Percentiles rank a stretch among this genome's conserved stretches.
Conservation (phyloP, 108 stramenopile genomes). For the Skeletonema potamos region DNA sequence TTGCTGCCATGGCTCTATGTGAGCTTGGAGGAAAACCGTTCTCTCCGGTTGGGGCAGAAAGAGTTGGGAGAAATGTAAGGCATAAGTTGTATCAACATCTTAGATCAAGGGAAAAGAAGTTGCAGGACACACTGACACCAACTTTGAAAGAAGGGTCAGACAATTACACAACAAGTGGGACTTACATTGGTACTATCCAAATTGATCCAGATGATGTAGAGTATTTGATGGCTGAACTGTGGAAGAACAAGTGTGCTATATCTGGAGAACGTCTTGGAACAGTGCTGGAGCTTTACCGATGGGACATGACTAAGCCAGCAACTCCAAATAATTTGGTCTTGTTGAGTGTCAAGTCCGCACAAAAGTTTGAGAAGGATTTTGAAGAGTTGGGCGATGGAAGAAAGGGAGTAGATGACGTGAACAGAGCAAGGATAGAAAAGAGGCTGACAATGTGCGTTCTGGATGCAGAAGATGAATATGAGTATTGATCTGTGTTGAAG, state of each 20-base stretch:
- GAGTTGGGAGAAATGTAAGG: conserved; percentile 80
- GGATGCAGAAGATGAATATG: conserved; percentile 34
- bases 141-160: conserved; percentile 12
- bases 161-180: conserved; percentile 14
- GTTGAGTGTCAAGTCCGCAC: conserved; percentile 59
- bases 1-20: conserved; percentile 89
- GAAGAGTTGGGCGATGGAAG: conserved; percentile 49
- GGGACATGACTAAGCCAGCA: conserved; percentile 69
- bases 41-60: conserved; percentile 75
- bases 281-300: conserved; percentile 69
- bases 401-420: conserved; percentile 31
- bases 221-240: conserved; percentile 79
- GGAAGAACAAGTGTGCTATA: conserved; percentile 82
- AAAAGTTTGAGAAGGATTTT: conserved; percentile 58
- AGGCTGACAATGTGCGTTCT: conserved; percentile 43
- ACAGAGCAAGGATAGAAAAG: conserved; percentile 43
- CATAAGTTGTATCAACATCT: conserved; percentile 73
- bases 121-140: conserved; percentile 34
- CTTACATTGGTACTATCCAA: conserved; percentile 66
- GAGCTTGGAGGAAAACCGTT: conserved; percentile 92
- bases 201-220: conserved; percentile 87
- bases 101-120: conserved; percentile 62
- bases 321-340: conserved; percentile 77
- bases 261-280: conserved; percentile 78
- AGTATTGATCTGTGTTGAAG: not conserved